Evolutionary conservation across 2,329 filamentous ascomycete genomes (phyloP).

Genomic region (Malbranchea zuffiana): DNA sequence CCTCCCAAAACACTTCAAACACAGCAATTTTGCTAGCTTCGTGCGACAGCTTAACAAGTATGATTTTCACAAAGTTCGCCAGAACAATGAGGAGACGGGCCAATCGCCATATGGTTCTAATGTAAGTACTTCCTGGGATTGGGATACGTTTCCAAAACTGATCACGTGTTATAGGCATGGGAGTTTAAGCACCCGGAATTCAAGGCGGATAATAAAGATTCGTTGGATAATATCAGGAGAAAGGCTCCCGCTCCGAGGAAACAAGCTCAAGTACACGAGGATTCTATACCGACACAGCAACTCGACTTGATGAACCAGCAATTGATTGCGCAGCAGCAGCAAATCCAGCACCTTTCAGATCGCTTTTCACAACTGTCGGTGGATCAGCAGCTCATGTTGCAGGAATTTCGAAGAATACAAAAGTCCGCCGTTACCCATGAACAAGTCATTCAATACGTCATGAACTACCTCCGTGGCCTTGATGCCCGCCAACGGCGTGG

Average conservation of each 20-base stretch:
- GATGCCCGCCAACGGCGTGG: conserved; percentile 55
- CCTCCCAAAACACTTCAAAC: conserved; percentile 96
- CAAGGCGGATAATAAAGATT: conserved; percentile 88
- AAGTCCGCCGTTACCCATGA: conserved; percentile 64
- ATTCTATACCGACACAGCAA: conserved; percentile 71
- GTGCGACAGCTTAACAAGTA: conserved; percentile 95
- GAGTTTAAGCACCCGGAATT: conserved; percentile 98
- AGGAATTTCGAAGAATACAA: conserved; percentile 53
- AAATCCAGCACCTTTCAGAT: conserved; percentile 78
- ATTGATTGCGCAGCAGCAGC: conserved; percentile 79
- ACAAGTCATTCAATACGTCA: conserved; percentile 58
- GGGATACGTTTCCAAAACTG: background rate
- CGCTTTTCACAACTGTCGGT: conserved; percentile 67
- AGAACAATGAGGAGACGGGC: conserved; percentile 75
- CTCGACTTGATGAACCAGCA: conserved; percentile 82
- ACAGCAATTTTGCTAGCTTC: conserved; percentile 96
- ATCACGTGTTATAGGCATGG: conserved; percentile 52
- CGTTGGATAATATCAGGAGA: conserved; percentile 86
- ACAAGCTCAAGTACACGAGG: conserved; percentile 53
- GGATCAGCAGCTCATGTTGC: conserved; percentile 53
- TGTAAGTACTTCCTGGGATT: conserved; percentile 39
- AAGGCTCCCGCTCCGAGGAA: conserved; percentile 91
- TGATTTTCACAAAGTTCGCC: conserved; percentile 95
- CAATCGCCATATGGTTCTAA: conserved; percentile 71
- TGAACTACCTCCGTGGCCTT: conserved; percentile 55